Conservation (phyloP, 164 flowering plant genomes). For the Buxus sempervirens region DNA sequence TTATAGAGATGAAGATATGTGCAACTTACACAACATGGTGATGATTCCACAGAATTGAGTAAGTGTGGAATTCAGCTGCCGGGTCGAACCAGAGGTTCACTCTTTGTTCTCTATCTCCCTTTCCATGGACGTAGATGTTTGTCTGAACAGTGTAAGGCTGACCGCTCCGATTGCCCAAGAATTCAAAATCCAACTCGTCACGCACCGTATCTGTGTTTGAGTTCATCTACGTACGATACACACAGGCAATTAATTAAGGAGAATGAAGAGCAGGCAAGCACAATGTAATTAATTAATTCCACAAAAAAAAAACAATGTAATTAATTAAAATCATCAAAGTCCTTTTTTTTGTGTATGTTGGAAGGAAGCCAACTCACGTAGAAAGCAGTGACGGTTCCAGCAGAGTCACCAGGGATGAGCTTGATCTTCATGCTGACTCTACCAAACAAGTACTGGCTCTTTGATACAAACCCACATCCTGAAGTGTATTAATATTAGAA, state of each 20-base stretch:
- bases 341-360: too few species aligned
- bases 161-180: conserved; percentile 55
- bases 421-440: conserved; percentile 60
- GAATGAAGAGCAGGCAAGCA: background rate
- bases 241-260: too few species aligned
- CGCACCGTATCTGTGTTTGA: conserved; percentile 41
- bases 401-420: conserved; percentile 64
- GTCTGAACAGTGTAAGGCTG: conserved; percentile 68
- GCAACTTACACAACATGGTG: conserved; percentile 43
- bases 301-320: too few species aligned
- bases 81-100: conserved; percentile 72
- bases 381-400: conserved; percentile 70
- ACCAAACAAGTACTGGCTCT: conserved; percentile 45
- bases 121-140: conserved; percentile 49
- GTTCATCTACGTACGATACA: conserved; percentile 37
- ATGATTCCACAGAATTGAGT: conserved; percentile 51
- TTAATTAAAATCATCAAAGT: too few species aligned
- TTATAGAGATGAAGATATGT: too few species aligned
- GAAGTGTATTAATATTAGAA: conserved; percentile 2
- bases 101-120: conserved; percentile 59
- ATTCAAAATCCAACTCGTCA: conserved; percentile 65
- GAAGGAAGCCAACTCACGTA: conserved; percentile 45
- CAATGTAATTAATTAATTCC: too few species aligned
- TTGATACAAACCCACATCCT: conserved; percentile 67
- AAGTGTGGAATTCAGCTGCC: conserved; percentile 43